Base-by-base conservation (phyloP, 1,139 yeast species). In the Diutina neorugosa region DNA sequence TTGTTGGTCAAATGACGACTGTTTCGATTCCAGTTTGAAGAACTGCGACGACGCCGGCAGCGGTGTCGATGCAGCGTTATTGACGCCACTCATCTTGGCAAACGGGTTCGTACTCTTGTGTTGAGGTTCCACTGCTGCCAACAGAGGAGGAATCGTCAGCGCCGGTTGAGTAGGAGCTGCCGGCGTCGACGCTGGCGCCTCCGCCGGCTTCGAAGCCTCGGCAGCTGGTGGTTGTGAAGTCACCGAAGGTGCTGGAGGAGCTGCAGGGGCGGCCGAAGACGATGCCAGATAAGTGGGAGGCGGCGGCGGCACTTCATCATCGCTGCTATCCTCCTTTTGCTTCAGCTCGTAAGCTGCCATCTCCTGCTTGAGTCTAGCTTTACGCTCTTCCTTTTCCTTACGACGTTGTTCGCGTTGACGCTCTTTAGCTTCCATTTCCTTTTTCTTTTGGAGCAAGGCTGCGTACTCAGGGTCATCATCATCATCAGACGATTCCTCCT, bases 361-460 rank as follows among this genome's bases (percentile, higher is more conserved):
- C 66, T 87, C 86, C 57, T 75, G 79, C 61, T 73, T 76, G 55
- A 84, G 68, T 55, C 75, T 76, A 1, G 86, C 87, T 57, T 82
- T 67, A 52, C 83, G 72, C 44, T 77, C 84, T 57, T 81, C 87
- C 60, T 78, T 80, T 34, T 76, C 81, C 58, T 73, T 74, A 60
- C 70, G 78, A 64, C 69, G 75, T 56, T 69, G 68, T 56, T 74
- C 77, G 57, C 78, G 70, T 57, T 77, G 80, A 14, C 51, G 44
- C 54, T 77, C 80, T 52, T 71, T 70, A 4, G 70, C 71, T 60
- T 79, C 82, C 68, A 77, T 63, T 56, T 72, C 78, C 46, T 71
- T 68, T 62, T 77, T 77, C 55, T 76, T 78, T 56, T 69, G 70
- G 60, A 77, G 64, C 53, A 78, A 68, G 14, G 71, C 74, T 18